Conservation (phyloP, 2,329 filamentous ascomycete genomes). For the Penicillium decumbens region DNA sequence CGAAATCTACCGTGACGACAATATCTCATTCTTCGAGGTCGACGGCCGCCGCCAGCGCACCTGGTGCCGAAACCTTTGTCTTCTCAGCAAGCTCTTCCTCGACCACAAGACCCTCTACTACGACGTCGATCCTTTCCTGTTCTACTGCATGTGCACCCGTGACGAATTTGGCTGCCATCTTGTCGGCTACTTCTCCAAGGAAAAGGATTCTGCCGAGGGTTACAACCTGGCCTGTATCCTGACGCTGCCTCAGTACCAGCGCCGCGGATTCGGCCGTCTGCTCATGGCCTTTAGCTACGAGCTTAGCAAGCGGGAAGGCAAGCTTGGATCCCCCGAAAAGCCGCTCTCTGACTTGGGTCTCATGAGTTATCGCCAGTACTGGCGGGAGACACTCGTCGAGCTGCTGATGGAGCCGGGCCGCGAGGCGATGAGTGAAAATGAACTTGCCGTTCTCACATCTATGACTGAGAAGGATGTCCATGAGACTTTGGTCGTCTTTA, state of each 20-base stretch:
- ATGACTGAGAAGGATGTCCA: conserved; percentile 99
- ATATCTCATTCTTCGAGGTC: conserved; percentile 94
- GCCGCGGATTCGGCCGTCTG: conserved; percentile 86
- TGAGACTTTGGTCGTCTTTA: conserved; percentile 86
- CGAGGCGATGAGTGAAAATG: conserved; percentile 69
- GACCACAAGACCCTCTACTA: conserved; percentile 98
- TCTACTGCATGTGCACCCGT: conserved; percentile 95
- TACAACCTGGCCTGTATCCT: conserved; percentile 99
- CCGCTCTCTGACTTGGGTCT: conserved; percentile 90
- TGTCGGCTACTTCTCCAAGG: conserved; percentile 98
- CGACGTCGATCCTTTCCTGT: conserved; percentile 93
- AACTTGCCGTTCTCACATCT: conserved; percentile 70
- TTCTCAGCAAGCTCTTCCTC: conserved; percentile 94
- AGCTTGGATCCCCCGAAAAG: conserved; percentile 93
- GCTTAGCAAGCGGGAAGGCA: conserved; percentile 88
- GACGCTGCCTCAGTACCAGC: conserved; percentile 91
- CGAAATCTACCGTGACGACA: conserved; percentile 90
- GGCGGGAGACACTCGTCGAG: conserved; percentile 92
- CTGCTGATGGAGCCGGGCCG: conserved; percentile 70
- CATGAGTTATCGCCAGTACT: conserved; percentile 92
- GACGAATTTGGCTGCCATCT: conserved; percentile 91
- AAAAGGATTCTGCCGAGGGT: conserved; percentile 92
- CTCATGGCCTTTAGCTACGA: conserved; percentile 98
- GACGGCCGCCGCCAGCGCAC: conserved; percentile 94
- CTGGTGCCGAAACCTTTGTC: conserved; percentile 97